Conservation (phyloP, 148 eudicot species). For the Silene conica region DNA sequence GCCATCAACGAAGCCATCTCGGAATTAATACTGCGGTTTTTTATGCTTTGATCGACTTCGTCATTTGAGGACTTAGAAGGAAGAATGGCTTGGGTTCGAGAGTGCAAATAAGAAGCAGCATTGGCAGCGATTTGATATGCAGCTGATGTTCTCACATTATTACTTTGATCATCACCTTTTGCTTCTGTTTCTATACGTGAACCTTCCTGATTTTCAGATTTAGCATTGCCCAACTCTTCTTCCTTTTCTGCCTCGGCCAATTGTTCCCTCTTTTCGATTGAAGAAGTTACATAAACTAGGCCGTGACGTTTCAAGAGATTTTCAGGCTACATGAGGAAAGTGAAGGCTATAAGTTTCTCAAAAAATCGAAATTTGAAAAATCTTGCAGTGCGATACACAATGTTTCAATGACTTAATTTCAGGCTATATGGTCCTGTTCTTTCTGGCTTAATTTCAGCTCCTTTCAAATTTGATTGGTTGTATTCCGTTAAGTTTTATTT, state of each 20-base stretch:
- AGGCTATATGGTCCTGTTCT: too few relatives aligned
- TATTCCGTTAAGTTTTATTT: too few relatives aligned
- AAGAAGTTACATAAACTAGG: slow-evolving; percentile 67
- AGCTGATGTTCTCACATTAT: slow-evolving; percentile 48
- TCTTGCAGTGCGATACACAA: background rate
- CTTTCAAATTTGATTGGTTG: too few relatives aligned
- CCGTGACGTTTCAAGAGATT: slow-evolving; percentile 57
- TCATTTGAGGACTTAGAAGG: slow-evolving; percentile 49
- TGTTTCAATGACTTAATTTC: too few relatives aligned
- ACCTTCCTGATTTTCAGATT: slow-evolving; percentile 26
- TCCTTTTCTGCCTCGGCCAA: slow-evolving; percentile 47
- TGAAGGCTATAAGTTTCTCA: background rate
- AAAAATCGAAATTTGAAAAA: background rate
- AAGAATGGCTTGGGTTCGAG: slow-evolving; percentile 56
- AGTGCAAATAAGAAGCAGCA: slow-evolving; percentile 86
- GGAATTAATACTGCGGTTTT: slow-evolving; percentile 28
- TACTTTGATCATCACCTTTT: slow-evolving; percentile 29
- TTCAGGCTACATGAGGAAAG: slow-evolving; percentile 41
- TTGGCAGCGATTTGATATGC: slow-evolving; percentile 86
- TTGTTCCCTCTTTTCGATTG: slow-evolving; percentile 65
- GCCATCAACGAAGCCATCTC: slow-evolving; percentile 87
- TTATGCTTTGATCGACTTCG: slow-evolving; percentile 15
- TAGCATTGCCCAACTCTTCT: slow-evolving; percentile 26
- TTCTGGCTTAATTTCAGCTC: too few relatives aligned
- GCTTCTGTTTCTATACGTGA: slow-evolving; percentile 15